Evolutionary conservation across 805 yeast species (phyloP), one percentile per base, ranked within the genome.

Genomic region (Tetrapisispora fleetii): DNA sequence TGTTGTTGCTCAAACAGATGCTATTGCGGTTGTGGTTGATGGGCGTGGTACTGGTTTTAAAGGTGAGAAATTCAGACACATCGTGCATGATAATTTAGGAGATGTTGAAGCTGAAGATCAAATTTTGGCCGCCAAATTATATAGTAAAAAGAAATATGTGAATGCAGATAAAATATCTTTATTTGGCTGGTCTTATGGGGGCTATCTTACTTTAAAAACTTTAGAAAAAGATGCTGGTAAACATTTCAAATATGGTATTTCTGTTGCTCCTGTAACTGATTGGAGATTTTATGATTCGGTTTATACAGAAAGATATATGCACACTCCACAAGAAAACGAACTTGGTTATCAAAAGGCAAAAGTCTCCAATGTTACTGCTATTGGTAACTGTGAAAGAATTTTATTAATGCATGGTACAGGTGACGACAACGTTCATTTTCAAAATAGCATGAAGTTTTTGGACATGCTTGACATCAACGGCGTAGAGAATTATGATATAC

Each of bases 101-200:
- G 71, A 80, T 54, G 80, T 75, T 60, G 99, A 93, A 65, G 84
- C 93, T 1, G 68, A 70, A 27, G 99, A 93, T 65, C 97, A 91
- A 67, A 84, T 93, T 37, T 69, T 79, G 0, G 95, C 95, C 4
- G 99, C 95, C 2, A 78, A 79, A 54, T 53, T 73, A 1, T 91
- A 93, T 84, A 73, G 78, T 2, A 43, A 67, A 4, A 77, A 76
- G 55, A 50, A 72, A 2, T 91, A 83, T 59, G 83, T 93, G 39
- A 85, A 90, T 61, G 65, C 70, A 22, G 69, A 74, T 3, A 76
- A 78, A 51, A 80, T 87, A 13, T 95, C 95, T 0, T 78, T 91
- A 48, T 93, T 97, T 91, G 99, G 99, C 9, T 93, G 99, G 99
- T 85, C 95, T 21, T 93, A 91, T 63, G 99, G 99, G 43, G 99